Evolutionary conservation across 768 basidiomycete genomes (phyloP).

Genomic region (Tulasnella sp.): DNA sequence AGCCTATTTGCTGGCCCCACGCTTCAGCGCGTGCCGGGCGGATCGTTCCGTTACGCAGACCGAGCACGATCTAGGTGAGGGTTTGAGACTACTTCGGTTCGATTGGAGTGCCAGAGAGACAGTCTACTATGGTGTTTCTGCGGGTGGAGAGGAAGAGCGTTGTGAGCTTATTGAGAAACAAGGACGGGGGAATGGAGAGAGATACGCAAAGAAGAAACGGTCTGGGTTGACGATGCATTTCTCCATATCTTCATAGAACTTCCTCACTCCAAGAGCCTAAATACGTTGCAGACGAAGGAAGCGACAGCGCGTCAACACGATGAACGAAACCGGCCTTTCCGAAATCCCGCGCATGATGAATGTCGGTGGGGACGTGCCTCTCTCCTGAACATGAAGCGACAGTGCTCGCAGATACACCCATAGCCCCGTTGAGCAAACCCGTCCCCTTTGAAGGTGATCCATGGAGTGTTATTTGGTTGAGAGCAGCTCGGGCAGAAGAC

Average conservation of each 20-base stretch:
- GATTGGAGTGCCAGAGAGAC: neutral
- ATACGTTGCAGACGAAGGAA: neutral
- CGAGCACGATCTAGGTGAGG: neutral
- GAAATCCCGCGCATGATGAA: no score
- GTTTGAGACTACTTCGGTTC: neutral
- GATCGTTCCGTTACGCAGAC: neutral
- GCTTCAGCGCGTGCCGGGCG: neutral
- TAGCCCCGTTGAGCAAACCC: conserved; percentile 40
- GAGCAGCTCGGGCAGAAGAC: conserved; percentile 14
- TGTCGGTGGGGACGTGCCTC: conserved; percentile 26
- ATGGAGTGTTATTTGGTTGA: conserved; percentile 4
- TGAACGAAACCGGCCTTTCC: no score
- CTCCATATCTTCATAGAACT: conserved; percentile 34
- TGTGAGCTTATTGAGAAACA: neutral
- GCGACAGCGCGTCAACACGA: neutral
- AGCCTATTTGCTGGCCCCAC: neutral
- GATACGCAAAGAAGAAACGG: conserved; percentile 29
- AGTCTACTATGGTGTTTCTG: conserved; percentile 26
- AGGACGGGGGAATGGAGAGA: no score
- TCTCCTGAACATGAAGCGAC: neutral
- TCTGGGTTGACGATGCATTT: conserved; percentile 18
- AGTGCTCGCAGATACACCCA: neutral
- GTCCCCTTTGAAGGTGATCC: conserved; percentile 29
- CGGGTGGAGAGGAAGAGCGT: no score
- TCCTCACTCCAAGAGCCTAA: conserved; percentile 33